Conservation (phyloP, 495 filamentous ascomycete genomes). For the Penicillium lagena region DNA sequence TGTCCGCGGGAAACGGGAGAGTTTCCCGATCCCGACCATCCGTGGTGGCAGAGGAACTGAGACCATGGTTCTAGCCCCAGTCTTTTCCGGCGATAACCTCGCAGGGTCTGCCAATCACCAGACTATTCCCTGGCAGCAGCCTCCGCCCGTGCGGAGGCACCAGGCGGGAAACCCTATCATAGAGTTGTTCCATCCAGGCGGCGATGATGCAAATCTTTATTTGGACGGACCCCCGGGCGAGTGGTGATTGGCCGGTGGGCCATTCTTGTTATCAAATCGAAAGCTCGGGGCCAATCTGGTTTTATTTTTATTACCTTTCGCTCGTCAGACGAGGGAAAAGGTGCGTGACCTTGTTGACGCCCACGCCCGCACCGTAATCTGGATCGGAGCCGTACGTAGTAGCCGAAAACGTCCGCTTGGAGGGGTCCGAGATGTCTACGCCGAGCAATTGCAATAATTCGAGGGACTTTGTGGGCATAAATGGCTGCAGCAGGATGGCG, state of each 20-base stretch:
- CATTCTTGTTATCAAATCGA: conserved; percentile 31
- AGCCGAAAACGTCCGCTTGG: conserved; percentile 48
- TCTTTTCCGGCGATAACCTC: conserved; percentile 34
- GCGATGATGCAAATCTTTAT: conserved; percentile 20
- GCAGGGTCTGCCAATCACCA: conserved; percentile 12
- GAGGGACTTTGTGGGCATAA: conserved; percentile 74
- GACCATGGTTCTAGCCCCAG: conserved; percentile 16
- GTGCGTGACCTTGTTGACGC: conserved; percentile 32
- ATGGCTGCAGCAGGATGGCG: conserved; percentile 84
- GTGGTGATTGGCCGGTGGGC: conserved; percentile 15
- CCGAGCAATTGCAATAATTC: conserved; percentile 72
- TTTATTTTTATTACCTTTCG: too few species aligned
- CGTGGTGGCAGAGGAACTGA: neutral
- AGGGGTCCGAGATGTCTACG: conserved; percentile 43
- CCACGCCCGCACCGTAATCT: conserved; percentile 57
- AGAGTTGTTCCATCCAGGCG: conserved; percentile 9
- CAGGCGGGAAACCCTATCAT: conserved; percentile 11
- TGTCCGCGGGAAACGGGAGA: conserved; percentile 31
- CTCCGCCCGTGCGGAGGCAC: conserved; percentile 1
- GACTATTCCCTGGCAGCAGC: too few species aligned
- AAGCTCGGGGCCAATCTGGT: neutral
- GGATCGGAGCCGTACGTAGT: conserved; percentile 55
- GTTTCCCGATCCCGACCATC: conserved; percentile 28
- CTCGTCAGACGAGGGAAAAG: conserved; percentile 47
- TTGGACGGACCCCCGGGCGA: conserved; percentile 2